Evolutionary conservation across 1,139 yeast genomes (phyloP), one percentile per base, ranked within the genome.

Genomic region (Diutina rugosa): DNA sequence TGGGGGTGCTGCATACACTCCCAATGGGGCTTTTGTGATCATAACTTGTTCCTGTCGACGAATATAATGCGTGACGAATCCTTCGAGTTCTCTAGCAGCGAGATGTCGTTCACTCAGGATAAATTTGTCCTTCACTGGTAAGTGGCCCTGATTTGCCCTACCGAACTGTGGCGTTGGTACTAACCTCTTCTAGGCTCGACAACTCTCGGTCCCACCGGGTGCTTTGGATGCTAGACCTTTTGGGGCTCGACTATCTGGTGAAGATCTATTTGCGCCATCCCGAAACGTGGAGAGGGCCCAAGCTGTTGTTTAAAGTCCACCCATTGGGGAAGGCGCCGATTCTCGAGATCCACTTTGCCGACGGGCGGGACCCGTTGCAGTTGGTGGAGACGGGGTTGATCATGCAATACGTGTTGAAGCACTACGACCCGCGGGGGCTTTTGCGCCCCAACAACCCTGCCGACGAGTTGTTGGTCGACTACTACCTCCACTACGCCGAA

Each of bases 291-390:
- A 66, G 80, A 56, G 77, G 74, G 1, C 78, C 78, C 4, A 63
- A 67, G 47, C 82, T 75, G 46, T 67, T 82, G 51, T 74, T 73
- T 58, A 72, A 77, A 49, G 73, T 81, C 9, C 85, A 82, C 61
- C 84, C 85, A 5, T 64, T 78, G 38, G 87, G 86, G 0, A 80
- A 80, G 62, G 69, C 81, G 1, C 87, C 88, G 0, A 65, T 82
- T 4, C 65, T 81, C 53, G 81, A 78, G 57, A 70, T 81, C 21
- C 63, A 67, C n/a, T 73, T 69, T 57, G 74, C 69, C 35, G 79
- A 79, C 63, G 82, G 82, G 10, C 55, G 60, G 4, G 67, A 70
- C 48, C 51, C 35, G 4, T 55, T 60, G 32, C 61, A 59, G 52
- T 46, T 61, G 46, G 61, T 57, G 3, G 63, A 61, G 54, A 57